Percentiles rank a stretch among this genome's conserved stretches.
Evolutionary conservation across 2,329 filamentous ascomycete genomes (phyloP).

Genomic region (Fusarium nodosum): DNA sequence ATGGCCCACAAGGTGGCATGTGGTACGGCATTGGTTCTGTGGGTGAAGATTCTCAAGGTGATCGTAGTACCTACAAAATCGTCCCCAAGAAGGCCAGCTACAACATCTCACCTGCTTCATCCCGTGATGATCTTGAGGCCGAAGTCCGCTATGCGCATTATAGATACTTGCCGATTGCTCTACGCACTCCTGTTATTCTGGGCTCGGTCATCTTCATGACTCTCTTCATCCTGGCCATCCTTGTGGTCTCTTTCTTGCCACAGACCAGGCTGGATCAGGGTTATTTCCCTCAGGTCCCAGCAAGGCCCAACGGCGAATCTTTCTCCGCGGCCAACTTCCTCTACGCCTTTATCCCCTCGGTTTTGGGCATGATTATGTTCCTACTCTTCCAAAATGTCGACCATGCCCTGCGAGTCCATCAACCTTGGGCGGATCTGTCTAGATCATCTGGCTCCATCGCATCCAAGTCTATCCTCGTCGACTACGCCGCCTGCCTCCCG

Average conservation of each 20-base stretch:
- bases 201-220: slow-evolving; percentile 73
- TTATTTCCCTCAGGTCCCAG: slow-evolving; percentile 77
- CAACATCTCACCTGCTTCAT: slow-evolving; percentile 52
- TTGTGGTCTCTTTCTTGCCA: slow-evolving; percentile 84
- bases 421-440: slow-evolving; percentile 76
- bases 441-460: slow-evolving; percentile 71
- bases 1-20: slow-evolving; percentile 72
- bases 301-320: slow-evolving; percentile 70
- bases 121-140: slow-evolving; percentile 49
- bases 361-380: slow-evolving; percentile 76
- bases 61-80: slow-evolving; percentile 45
- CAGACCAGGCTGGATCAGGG: slow-evolving; percentile 74
- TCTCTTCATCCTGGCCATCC: slow-evolving; percentile 75
- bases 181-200: slow-evolving; percentile 75
- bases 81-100: slow-evolving; percentile 51
- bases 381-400: slow-evolving; percentile 77
- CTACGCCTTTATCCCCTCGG: slow-evolving; percentile 80
- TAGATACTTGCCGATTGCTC: slow-evolving; percentile 81
- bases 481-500: slow-evolving; percentile 77
- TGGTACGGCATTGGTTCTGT: slow-evolving; percentile 82
- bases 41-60: slow-evolving; percentile 50
- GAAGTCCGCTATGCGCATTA: slow-evolving; percentile 56
- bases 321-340: slow-evolving; percentile 92
- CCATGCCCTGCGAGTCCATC: slow-evolving; percentile 72
- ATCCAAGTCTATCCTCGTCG: slow-evolving; percentile 73